Conservation (phyloP, 768 basidiomycete genomes). For the Leccinellum albellum region DNA sequence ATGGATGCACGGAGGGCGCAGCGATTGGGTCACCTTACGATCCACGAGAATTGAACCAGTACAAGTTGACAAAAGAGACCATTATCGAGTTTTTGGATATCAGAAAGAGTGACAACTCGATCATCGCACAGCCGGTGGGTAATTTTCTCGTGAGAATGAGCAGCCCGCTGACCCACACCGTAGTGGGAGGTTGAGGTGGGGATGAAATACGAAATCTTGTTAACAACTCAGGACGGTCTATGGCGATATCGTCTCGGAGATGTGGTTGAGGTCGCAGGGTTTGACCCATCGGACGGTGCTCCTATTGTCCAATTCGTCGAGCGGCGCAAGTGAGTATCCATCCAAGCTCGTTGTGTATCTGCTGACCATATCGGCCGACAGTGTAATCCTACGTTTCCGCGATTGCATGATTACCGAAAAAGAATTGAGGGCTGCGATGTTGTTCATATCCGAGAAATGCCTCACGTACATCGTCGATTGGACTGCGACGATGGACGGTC, state of each 20-base stretch:
- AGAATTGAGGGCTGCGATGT: neutral
- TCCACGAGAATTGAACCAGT: neutral
- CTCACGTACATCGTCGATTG: neutral
- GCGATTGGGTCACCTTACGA: neutral
- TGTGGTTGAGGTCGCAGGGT: neutral
- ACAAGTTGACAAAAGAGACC: neutral
- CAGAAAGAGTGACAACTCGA: neutral
- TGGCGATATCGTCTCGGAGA: neutral
- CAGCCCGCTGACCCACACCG: neutral
- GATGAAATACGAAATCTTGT: neutral
- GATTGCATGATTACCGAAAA: neutral
- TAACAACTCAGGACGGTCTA: neutral
- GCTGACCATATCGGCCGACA: neutral
- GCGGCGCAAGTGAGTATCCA: neutral
- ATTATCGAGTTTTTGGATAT: neutral
- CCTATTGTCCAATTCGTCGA: neutral
- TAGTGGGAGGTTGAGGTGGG: neutral
- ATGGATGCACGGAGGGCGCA: neutral
- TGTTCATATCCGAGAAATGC: neutral
- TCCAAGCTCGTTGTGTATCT: neutral
- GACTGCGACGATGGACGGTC: neutral
- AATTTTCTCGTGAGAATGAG: neutral
- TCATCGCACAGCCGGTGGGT: neutral
- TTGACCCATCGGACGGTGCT: neutral
- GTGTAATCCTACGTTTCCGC: neutral